phyloP scores from a whole-genome alignment of 345 rosid species.

The Lagerstroemia speciosa region DNA sequence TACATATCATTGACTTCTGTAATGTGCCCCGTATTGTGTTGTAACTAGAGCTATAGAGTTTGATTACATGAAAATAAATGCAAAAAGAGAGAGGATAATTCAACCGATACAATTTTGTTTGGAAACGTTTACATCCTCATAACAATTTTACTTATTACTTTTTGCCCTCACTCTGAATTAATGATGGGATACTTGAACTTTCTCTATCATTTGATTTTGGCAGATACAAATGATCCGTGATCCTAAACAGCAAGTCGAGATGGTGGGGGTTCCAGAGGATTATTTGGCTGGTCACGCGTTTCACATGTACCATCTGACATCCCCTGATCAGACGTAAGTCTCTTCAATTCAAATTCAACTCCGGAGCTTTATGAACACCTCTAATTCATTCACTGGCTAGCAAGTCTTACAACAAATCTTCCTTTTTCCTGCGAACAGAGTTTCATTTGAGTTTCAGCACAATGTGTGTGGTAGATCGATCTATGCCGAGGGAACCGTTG shows the following conservation, averaged over 20 bases:
- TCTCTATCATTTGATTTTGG: neutral
- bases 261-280: constrained; percentile 92
- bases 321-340: constrained; percentile 78
- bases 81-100: neutral
- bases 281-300: constrained; percentile 82
- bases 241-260: constrained; percentile 66
- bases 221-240: constrained; percentile 85
- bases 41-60: neutral
- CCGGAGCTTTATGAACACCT: neutral
- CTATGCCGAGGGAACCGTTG: constrained; percentile 91
- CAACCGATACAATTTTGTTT: neutral
- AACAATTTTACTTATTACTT: neutral
- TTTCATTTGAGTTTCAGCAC: constrained; percentile 95
- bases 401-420: neutral
- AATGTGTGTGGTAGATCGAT: constrained; percentile 93
- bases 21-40: neutral
- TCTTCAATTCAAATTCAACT: neutral
- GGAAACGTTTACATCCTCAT: neutral
- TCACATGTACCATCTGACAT: constrained; percentile 80
- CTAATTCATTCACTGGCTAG: neutral
- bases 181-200: neutral
- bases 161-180: neutral
- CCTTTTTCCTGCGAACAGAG: constrained; percentile 32
- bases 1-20: neutral
- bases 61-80: neutral